These are phyloP conservation scores for Stephanodiscus triporus DNA, from an alignment of 108 stramenopile genomes.

Conservation along the genomic window DNA sequence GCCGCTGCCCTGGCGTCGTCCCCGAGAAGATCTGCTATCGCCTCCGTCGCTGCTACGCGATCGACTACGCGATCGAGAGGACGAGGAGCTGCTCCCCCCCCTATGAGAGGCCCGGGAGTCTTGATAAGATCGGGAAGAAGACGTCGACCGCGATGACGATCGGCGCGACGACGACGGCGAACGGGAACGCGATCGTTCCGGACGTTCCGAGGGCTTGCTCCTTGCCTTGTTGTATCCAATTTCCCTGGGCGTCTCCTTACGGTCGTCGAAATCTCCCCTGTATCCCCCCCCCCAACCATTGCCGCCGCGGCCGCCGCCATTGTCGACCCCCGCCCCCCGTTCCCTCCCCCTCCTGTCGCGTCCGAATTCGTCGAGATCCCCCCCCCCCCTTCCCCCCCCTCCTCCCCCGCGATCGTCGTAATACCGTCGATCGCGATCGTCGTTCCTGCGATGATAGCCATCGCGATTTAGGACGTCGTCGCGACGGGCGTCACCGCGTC, in stretches of 20 bases:
- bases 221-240: constrained; percentile 1
- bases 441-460: constrained; percentile 4
- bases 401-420: constrained; percentile 13
- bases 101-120: not conserved
- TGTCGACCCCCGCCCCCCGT: not conserved
- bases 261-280: not conserved
- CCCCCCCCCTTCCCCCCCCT: constrained; percentile 8
- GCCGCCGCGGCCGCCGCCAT: not conserved
- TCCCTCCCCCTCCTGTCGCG: constrained; percentile 25
- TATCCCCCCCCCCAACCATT: not conserved
- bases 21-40: constrained; percentile 16
- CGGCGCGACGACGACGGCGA: constrained; percentile 3
- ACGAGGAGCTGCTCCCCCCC: not conserved
- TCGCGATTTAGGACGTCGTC: not conserved
- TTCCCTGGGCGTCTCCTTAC: constrained; percentile 3
- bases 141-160: constrained; percentile 8
- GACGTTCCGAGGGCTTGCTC: not conserved
- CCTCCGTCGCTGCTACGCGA: constrained; percentile 1
- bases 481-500: not conserved
- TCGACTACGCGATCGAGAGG: not conserved
- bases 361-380: constrained; percentile 36
- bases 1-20: not conserved
- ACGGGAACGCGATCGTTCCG: constrained; percentile 3
- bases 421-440: not conserved
- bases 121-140: constrained; percentile 11